Conservation (phyloP, 1,139 yeast genomes). For the Blastobotrys persicus region DNA sequence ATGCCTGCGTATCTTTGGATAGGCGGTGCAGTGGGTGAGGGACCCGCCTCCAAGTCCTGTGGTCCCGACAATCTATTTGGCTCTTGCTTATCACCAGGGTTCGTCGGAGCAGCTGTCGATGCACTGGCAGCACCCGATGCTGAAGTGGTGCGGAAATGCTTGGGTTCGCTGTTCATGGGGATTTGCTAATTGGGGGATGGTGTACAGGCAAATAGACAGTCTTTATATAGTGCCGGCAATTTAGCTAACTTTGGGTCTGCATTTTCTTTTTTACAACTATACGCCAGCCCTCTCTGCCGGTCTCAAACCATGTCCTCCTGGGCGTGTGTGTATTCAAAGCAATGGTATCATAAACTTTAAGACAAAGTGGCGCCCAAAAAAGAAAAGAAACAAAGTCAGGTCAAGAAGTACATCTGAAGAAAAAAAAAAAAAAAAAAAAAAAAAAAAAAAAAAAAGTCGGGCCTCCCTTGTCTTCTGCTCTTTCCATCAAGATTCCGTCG, state of each 20-base stretch:
- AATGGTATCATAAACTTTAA: neutral
- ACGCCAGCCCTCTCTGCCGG: no score
- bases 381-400: no score
- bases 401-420: neutral
- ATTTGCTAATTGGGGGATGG: no score
- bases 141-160: neutral
- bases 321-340: neutral
- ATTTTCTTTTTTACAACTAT: neutral
- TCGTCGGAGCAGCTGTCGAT: neutral
- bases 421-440: slow-evolving; percentile 11
- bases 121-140: slow-evolving; percentile 7
- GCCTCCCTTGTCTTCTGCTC: slow-evolving; percentile 2
- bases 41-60: slow-evolving; percentile 3
- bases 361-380: neutral
- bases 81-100: neutral
- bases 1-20: slow-evolving; percentile 34
- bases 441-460: slow-evolving; percentile 10
- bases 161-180: neutral
- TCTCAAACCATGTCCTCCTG: neutral
- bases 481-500: slow-evolving; percentile 6
- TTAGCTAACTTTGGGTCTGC: neutral
- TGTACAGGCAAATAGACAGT: no score
- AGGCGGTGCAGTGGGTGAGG: neutral
- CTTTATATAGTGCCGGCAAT: neutral
- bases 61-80: neutral